Evolutionary conservation across 108 stramenopile species (phyloP).

Genomic region (Schizochytrium sp.): DNA sequence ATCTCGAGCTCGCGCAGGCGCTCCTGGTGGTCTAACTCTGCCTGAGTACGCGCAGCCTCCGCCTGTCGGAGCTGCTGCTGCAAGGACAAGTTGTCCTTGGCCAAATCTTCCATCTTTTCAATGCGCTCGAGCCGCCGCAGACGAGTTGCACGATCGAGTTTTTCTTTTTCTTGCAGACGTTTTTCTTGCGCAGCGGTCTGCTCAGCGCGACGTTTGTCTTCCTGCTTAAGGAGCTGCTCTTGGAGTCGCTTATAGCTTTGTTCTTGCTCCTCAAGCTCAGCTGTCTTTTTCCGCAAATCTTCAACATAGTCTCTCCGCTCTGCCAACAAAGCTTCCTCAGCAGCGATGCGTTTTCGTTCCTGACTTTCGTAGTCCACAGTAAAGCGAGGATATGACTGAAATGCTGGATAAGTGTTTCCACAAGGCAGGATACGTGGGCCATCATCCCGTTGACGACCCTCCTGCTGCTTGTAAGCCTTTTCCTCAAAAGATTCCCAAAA

Average conservation of each 20-base stretch:
- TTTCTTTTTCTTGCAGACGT: slow-evolving; percentile 3
- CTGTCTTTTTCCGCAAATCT: slow-evolving; percentile 18
- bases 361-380: slow-evolving; percentile 36
- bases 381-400: slow-evolving; percentile 9
- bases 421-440: slow-evolving; percentile 22
- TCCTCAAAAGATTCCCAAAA: not conserved
- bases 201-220: not conserved
- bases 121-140: slow-evolving; percentile 34
- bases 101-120: slow-evolving; percentile 42
- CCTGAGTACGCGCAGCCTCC: not conserved
- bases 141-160: not conserved
- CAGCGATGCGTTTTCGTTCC: slow-evolving; percentile 23
- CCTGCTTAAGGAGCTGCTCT: slow-evolving; percentile 24
- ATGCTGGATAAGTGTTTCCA: slow-evolving; percentile 19
- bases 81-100: slow-evolving; percentile 35
- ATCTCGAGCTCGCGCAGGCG: not conserved
- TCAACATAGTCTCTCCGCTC: slow-evolving; percentile 17
- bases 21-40: slow-evolving; percentile 24
- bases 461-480: not conserved
- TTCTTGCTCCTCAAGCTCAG: slow-evolving; percentile 19
- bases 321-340: slow-evolving; percentile 11
- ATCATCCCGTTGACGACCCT: not conserved
- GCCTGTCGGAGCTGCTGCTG: slow-evolving; percentile 32
- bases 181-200: not conserved
- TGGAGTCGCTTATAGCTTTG: not conserved